A percentile compares a stretch with the other conserved stretches of the same genome.
Evolutionary conservation across 176 grass and related monocot genomes (phyloP).

Genomic region (Phoenix roebelenii): DNA sequence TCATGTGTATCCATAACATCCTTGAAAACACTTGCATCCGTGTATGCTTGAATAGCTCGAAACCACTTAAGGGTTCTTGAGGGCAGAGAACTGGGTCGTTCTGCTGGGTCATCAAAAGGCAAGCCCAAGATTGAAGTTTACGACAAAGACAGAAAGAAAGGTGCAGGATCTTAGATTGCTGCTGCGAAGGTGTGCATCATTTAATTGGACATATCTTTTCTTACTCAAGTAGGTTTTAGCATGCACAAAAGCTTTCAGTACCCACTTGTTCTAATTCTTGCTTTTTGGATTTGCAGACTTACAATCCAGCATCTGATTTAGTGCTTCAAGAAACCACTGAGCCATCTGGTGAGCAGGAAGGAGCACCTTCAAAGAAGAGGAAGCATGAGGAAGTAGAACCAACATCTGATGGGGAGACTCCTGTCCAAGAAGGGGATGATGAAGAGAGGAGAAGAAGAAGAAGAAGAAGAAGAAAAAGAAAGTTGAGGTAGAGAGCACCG

Average conservation of each 20-base stretch:
- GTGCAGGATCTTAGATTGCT: conserved; percentile 51
- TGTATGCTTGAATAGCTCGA: conserved; percentile 40
- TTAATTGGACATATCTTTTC: conserved; percentile 1
- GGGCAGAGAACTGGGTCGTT: conserved; percentile 48
- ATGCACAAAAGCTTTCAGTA: background rate
- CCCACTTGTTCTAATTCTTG: background rate
- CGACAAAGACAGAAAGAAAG: conserved; percentile 83
- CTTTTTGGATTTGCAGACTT: conserved; percentile 37
- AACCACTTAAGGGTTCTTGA: conserved; percentile 56
- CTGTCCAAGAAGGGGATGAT: conserved; percentile 1
- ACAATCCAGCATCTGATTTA: conserved; percentile 70
- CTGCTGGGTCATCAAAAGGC: conserved; percentile 59
- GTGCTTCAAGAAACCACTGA: conserved; percentile 31
- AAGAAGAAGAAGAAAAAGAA: conserved; percentile 43
- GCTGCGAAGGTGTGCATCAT: conserved; percentile 40
- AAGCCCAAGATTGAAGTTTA: conserved; percentile 79
- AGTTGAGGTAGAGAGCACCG: background rate
- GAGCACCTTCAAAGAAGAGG: conserved; percentile 42
- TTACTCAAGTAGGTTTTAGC: no score
- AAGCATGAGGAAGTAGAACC: conserved; percentile 29
- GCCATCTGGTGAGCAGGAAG: conserved; percentile 17
- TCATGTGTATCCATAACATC: no score
- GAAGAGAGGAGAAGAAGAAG: conserved; percentile 4
- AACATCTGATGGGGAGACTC: background rate
- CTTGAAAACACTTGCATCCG: no score